Conservation (phyloP, 129 eudicot genomes). For the Kitagawia praeruptora region DNA sequence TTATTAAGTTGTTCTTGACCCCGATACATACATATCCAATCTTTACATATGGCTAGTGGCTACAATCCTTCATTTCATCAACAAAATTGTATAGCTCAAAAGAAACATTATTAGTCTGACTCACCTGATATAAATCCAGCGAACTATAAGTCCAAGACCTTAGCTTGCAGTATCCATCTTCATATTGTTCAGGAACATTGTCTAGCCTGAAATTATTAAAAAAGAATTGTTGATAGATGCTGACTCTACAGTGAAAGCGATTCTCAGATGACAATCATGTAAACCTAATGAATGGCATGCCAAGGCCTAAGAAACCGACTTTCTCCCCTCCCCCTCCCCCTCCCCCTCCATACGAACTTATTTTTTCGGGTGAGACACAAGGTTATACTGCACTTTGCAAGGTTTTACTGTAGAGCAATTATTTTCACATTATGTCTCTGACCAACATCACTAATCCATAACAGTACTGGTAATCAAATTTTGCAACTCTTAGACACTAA, state of each 20-base stretch:
- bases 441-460: background rate
- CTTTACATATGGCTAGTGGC: background rate
- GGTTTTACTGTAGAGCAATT: background rate
- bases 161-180: conserved; percentile 80
- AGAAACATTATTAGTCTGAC: background rate
- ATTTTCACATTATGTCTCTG: background rate
- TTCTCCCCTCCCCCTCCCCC: background rate
- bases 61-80: background rate
- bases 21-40: background rate
- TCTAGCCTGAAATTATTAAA: conserved; percentile 44
- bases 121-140: conserved; percentile 78
- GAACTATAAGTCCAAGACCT: conserved; percentile 92
- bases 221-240: conserved; percentile 1
- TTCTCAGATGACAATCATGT: background rate
- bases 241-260: background rate
- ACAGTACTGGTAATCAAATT: background rate
- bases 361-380: background rate
- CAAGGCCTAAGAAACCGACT: background rate
- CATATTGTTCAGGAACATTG: conserved; percentile 62
- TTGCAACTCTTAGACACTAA: background rate
- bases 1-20: background rate
- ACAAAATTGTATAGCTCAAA: background rate
- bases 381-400: background rate
- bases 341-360: background rate
- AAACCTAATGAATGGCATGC: background rate